phyloP scores from a whole-genome alignment of 345 rosid genomes.

The Erucastrum elatum region DNA sequence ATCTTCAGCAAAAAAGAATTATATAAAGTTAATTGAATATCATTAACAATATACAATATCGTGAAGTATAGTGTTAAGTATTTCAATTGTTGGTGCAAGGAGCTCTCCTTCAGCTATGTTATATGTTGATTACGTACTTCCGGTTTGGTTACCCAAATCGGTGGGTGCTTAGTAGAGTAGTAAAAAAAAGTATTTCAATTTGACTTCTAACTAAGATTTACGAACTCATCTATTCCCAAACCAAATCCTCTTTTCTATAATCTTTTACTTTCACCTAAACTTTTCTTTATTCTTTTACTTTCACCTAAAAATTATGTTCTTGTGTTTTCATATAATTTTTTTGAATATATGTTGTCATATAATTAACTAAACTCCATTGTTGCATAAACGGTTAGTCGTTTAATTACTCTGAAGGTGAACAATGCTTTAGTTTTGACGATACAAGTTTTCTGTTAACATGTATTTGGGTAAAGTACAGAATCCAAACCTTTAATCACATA shows the following conservation, averaged over 20 bases:
- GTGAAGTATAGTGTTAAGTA: slow-evolving; percentile 14
- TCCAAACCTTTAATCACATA: not conserved
- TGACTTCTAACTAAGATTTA: slow-evolving; percentile 16
- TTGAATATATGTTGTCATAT: not conserved
- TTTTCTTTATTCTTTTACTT: not conserved
- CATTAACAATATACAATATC: not conserved
- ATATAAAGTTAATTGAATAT: not conserved
- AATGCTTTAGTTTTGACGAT: not conserved
- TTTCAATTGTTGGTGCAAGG: not conserved
- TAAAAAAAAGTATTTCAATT: not conserved
- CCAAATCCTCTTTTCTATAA: slow-evolving; percentile 10
- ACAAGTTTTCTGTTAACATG: not conserved
- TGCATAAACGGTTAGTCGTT: not conserved
- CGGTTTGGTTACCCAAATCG: too few species aligned
- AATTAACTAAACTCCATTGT: not conserved
- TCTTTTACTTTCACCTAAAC: slow-evolving; percentile 10
- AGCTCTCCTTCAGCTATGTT: too few species aligned
- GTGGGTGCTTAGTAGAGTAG: too few species aligned
- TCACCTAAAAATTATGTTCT: slow-evolving; percentile 7
- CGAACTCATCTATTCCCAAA: slow-evolving; percentile 1
- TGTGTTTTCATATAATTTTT: not conserved
- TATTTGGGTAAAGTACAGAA: not conserved
- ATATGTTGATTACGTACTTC: too few species aligned
- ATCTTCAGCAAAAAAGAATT: not conserved
- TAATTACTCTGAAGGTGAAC: not conserved